A percentile compares a stretch with the other conserved stretches of the same genome.
Evolutionary conservation across 2,329 filamentous ascomycete species (phyloP).

Genomic region (Cryphonectria radicalis): DNA sequence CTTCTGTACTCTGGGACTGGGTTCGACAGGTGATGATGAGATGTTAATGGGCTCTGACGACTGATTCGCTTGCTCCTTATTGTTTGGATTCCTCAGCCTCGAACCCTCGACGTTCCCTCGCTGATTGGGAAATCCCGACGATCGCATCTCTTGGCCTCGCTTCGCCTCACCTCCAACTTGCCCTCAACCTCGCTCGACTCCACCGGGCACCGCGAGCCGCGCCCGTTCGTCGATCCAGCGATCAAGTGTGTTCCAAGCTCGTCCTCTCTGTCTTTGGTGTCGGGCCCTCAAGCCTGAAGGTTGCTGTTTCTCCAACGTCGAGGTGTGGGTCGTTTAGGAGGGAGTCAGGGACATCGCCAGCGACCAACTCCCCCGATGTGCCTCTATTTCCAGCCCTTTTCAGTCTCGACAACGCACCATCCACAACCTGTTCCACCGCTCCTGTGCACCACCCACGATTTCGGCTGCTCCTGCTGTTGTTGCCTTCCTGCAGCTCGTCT

Average conservation of each 20-base stretch:
- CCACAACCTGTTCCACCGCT: constrained; percentile 18
- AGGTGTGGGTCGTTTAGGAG: constrained; percentile 1
- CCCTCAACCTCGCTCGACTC: constrained; percentile 9
- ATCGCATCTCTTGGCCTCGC: not conserved
- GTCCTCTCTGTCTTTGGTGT: not conserved
- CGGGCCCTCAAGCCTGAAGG: not conserved
- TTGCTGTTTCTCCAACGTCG: not conserved
- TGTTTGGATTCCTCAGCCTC: constrained; percentile 13
- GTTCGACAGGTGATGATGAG: constrained; percentile 21
- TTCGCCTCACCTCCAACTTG: not conserved
- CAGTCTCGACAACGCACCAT: constrained; percentile 26
- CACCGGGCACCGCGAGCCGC: constrained; percentile 4
- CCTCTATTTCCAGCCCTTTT: constrained; percentile 23
- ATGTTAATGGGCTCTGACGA: constrained; percentile 26
- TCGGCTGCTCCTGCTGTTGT: constrained; percentile 10
- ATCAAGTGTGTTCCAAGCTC: not conserved
- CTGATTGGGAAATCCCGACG: constrained; percentile 7
- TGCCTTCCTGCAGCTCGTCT: not conserved
- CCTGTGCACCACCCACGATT: constrained; percentile 13
- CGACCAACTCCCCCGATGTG: constrained; percentile 19
- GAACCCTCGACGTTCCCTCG: constrained; percentile 20
- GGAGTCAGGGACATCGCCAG: not conserved
- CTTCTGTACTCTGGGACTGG: not conserved
- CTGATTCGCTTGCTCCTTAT: constrained; percentile 22
- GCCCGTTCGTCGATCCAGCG: not conserved